phyloP scores from a whole-genome alignment of 352 stramenopile species.

The Elongisporangium undulatum region DNA sequence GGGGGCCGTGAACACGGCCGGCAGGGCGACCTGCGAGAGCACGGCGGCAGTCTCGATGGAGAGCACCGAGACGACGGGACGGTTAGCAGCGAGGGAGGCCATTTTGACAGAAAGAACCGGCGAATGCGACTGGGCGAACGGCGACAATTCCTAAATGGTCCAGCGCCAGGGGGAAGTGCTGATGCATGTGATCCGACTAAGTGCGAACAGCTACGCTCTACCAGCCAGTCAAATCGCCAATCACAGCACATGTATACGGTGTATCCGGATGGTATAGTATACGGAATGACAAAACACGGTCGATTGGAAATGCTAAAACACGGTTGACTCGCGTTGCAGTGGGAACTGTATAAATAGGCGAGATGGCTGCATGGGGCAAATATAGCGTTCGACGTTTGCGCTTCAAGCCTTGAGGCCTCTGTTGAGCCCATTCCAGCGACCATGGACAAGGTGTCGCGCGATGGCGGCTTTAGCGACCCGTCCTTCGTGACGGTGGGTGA shows the following conservation, averaged over 20 bases:
- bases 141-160: conserved; percentile 9
- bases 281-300: neutral
- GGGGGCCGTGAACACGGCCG: conserved; percentile 95
- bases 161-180: neutral
- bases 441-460: conserved; percentile 45
- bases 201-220: neutral
- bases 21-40: conserved; percentile 88
- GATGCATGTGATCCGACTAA: neutral
- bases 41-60: conserved; percentile 84
- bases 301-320: neutral
- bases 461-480: conserved; percentile 72
- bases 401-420: too few relatives aligned
- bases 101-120: conserved; percentile 39
- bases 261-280: neutral
- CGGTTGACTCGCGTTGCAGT: neutral
- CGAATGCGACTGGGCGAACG: conserved; percentile 47
- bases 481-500: conserved; percentile 66
- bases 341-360: neutral
- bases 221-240: neutral
- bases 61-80: conserved; percentile 95
- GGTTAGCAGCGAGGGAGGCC: conserved; percentile 88
- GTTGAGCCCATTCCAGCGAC: neutral
- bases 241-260: neutral
- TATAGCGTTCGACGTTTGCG: neutral
- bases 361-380: conserved; percentile 1